Evolutionary conservation across 805 yeast genomes (phyloP).

Genomic region (Hanseniaspora meyeri): DNA sequence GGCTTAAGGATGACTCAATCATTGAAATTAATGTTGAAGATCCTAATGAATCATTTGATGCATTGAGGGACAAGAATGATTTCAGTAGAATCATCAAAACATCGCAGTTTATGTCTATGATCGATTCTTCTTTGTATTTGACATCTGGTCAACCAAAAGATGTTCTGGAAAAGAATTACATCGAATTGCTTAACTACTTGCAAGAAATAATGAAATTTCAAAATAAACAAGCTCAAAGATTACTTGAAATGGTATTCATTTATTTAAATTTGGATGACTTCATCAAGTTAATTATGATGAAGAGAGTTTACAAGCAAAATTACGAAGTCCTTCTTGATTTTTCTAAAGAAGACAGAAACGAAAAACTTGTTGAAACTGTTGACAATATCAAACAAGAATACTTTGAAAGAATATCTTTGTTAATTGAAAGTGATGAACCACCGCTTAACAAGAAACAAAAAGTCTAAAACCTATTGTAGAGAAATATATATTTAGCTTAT

Average conservation of each 20-base stretch:
- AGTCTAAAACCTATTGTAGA: neutral
- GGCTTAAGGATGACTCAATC: conserved; percentile 43
- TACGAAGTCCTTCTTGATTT: conserved; percentile 60
- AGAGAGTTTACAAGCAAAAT: conserved; percentile 65
- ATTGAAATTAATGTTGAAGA: conserved; percentile 82
- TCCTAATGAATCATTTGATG: conserved; percentile 87
- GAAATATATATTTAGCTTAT: too few relatives aligned
- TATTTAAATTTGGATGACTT: conserved; percentile 29
- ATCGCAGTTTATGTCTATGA: neutral
- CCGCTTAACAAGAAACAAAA: conserved; percentile 4
- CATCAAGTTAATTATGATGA: conserved; percentile 51
- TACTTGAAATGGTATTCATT: conserved; percentile 58
- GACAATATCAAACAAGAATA: conserved; percentile 61
- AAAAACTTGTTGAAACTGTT: conserved; percentile 66
- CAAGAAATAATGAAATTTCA: conserved; percentile 47
- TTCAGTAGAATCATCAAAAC: conserved; percentile 27
- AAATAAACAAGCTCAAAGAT: conserved; percentile 62
- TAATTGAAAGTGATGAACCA: conserved; percentile 10
- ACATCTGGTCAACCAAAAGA: neutral
- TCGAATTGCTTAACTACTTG: conserved; percentile 32
- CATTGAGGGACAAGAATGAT: conserved; percentile 74
- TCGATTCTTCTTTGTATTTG: conserved; percentile 21
- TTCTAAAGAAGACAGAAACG: conserved; percentile 50
- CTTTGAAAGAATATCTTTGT: conserved; percentile 13
- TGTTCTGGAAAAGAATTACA: conserved; percentile 12